These are phyloP conservation scores for Trichoderma citrinoviride DNA, from an alignment of 2,329 filamentous ascomycete species.

Conservation along the genomic window DNA sequence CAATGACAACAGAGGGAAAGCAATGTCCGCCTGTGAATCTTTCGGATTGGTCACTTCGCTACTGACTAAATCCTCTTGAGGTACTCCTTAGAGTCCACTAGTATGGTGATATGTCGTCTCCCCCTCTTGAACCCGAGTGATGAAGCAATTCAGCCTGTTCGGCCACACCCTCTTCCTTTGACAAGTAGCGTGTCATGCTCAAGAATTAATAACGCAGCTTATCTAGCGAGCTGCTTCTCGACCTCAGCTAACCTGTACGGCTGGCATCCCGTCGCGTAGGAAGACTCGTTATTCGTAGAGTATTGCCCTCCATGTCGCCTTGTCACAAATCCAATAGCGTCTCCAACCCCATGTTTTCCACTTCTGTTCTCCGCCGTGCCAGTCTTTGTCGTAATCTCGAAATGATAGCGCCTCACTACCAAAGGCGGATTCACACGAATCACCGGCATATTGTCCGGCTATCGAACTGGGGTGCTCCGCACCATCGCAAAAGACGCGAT, in stretches of 20 bases:
- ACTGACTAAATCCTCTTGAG: too few relatives aligned
- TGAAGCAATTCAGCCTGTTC: constrained; percentile 13
- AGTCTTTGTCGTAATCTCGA: neutral
- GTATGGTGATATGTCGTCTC: too few relatives aligned
- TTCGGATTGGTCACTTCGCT: too few relatives aligned
- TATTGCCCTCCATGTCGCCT: neutral
- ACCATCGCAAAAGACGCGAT: neutral
- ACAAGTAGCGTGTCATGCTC: neutral
- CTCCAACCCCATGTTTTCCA: neutral
- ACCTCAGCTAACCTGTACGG: neutral
- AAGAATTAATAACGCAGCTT: neutral
- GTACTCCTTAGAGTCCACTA: too few relatives aligned
- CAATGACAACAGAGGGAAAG: neutral
- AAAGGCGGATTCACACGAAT: neutral
- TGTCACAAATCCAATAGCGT: constrained; percentile 13
- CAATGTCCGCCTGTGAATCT: neutral
- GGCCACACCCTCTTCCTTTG: constrained; percentile 9
- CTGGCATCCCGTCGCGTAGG: neutral
- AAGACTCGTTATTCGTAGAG: neutral
- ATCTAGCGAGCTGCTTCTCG: neutral
- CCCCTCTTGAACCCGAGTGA: neutral
- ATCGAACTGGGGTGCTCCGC: neutral
- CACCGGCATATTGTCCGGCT: neutral
- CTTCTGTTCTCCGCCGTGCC: neutral
- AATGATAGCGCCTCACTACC: neutral